Conservation (phyloP, 1,284 basidiomycete genomes). For the Trametes versicolor region DNA sequence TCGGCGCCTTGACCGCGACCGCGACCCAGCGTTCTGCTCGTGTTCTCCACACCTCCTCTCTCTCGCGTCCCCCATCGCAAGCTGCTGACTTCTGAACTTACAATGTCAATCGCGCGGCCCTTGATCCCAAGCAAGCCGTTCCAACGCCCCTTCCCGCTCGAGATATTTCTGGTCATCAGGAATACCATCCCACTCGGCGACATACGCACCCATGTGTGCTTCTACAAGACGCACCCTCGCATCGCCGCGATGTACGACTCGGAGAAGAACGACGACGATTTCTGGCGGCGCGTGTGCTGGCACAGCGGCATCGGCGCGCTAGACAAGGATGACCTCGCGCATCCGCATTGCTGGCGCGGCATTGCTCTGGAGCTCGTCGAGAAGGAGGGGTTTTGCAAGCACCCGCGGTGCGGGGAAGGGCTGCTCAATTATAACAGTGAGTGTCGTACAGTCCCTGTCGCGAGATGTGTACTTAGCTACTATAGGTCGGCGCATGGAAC, state of each 20-base stretch:
- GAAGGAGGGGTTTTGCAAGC: slow-evolving; percentile 15
- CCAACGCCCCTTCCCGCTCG: slow-evolving; percentile 11
- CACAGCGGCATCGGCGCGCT: slow-evolving; percentile 14
- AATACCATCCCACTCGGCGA: slow-evolving; percentile 16
- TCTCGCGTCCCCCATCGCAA: too few species aligned
- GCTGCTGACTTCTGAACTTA: too few species aligned
- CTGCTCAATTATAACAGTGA: slow-evolving; percentile 17
- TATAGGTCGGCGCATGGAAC: background rate
- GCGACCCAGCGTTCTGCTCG: too few species aligned
- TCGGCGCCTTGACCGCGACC: too few species aligned
- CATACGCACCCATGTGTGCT: slow-evolving; percentile 29
- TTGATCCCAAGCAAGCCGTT: too few species aligned
- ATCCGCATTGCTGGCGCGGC: slow-evolving; percentile 15
- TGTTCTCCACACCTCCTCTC: too few species aligned
- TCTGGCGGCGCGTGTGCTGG: slow-evolving; percentile 23
- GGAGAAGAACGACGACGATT: background rate
- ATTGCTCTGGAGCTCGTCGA: slow-evolving; percentile 20
- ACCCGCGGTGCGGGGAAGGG: slow-evolving; percentile 6
- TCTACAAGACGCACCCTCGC: slow-evolving; percentile 3
- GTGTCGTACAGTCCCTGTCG: background rate
- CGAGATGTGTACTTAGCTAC: background rate
- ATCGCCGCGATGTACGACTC: slow-evolving; percentile 11
- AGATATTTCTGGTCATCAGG: slow-evolving; percentile 24
- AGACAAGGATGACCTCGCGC: background rate
- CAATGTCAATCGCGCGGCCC: too few species aligned